These are phyloP conservation scores for Fusarium decemcellulare DNA, from an alignment of 2,329 filamentous ascomycete genomes.

Conservation along the genomic window DNA sequence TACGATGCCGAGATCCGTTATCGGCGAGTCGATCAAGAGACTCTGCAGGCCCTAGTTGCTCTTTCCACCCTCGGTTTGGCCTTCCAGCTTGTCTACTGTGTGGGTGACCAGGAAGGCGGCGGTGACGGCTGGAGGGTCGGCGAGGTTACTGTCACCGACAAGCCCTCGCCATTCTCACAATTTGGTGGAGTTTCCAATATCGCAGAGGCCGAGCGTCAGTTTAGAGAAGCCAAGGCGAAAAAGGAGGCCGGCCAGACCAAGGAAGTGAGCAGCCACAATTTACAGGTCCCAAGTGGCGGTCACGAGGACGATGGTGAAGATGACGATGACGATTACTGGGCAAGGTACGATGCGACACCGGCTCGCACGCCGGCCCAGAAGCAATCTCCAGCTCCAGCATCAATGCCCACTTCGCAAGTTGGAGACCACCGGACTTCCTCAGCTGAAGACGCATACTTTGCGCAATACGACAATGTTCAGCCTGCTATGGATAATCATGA, in stretches of 20 bases:
- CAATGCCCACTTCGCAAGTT: constrained; percentile 45
- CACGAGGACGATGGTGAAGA: constrained; percentile 68
- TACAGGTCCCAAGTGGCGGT: constrained; percentile 28
- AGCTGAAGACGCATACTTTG: constrained; percentile 80
- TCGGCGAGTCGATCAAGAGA: constrained; percentile 81
- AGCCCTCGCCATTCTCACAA: constrained; percentile 67
- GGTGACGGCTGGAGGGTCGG: constrained; percentile 79
- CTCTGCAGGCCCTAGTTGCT: constrained; percentile 76
- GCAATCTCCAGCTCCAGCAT: constrained; percentile 72
- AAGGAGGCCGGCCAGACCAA: constrained; percentile 37
- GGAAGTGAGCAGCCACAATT: constrained; percentile 19
- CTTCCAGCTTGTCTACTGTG: constrained; percentile 79
- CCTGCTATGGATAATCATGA: constrained; percentile 86
- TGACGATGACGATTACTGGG: constrained; percentile 86
- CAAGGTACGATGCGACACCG: constrained; percentile 80
- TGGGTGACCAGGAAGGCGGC: constrained; percentile 72
- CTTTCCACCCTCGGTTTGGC: constrained; percentile 73
- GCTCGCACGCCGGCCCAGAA: constrained; percentile 74
- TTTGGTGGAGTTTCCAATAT: constrained; percentile 68
- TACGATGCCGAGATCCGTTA: constrained; percentile 75
- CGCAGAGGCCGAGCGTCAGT: constrained; percentile 72
- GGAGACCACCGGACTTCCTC: constrained; percentile 49
- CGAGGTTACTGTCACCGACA: constrained; percentile 75
- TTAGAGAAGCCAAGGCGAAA: constrained; percentile 52
- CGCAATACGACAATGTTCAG: constrained; percentile 83